Percentiles rank a stretch among this genome's conserved stretches.
Conservation (phyloP, 2,329 filamentous ascomycete genomes). For the Ceratocystis eucalypticola region DNA sequence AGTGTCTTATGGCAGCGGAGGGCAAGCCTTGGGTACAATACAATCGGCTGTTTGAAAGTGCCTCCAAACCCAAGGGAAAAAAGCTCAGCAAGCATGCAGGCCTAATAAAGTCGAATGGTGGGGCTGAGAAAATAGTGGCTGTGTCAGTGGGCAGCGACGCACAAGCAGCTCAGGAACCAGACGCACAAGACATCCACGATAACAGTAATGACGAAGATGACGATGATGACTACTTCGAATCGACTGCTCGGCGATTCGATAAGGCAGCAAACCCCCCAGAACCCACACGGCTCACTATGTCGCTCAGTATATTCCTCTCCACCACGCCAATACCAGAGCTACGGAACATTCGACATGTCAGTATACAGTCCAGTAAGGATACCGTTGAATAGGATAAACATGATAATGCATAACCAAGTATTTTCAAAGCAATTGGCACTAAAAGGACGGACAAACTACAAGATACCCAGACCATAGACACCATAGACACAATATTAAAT, state of each 20-base stretch:
- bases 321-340: constrained; percentile 41
- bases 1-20: constrained; percentile 38
- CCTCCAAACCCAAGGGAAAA: constrained; percentile 22
- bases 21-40: constrained; percentile 42
- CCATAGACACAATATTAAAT: constrained; percentile 3
- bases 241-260: constrained; percentile 43
- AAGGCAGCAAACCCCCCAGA: constrained; percentile 36
- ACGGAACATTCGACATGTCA: constrained; percentile 34
- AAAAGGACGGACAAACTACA: neutral
- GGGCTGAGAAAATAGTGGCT: neutral
- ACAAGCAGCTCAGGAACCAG: neutral
- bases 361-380: constrained; percentile 34
- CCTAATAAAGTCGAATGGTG: neutral
- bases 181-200: constrained; percentile 15
- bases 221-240: constrained; percentile 39
- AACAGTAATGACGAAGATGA: constrained; percentile 20
- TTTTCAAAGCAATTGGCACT: neutral
- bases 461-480: neutral
- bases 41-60: constrained; percentile 41
- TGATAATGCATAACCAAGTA: neutral
- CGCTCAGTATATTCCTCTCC: constrained; percentile 49
- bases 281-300: constrained; percentile 35
- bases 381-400: constrained; percentile 15
- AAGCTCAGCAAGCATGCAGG: neutral
- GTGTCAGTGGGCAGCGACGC: neutral